These are phyloP conservation scores for Pythium rhizo-oryzae DNA, from an alignment of 352 stramenopile species.

Conservation along the genomic window DNA sequence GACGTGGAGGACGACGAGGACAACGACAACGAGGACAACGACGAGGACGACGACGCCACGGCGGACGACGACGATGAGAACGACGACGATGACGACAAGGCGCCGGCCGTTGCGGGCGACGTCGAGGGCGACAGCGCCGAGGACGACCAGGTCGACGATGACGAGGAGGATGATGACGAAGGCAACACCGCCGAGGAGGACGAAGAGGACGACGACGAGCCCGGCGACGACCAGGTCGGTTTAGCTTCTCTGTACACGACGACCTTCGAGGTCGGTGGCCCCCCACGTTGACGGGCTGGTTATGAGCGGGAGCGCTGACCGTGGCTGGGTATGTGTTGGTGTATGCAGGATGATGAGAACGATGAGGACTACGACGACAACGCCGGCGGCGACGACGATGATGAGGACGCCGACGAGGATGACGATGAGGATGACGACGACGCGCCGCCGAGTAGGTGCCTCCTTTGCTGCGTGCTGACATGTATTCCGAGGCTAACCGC, in stretches of 20 bases:
- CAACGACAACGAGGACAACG: slow-evolving; percentile 30
- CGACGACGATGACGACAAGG: slow-evolving; percentile 40
- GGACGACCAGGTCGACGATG: slow-evolving; percentile 37
- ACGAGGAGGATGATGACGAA: slow-evolving; percentile 36
- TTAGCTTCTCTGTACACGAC: slow-evolving; percentile 71
- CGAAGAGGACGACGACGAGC: slow-evolving; percentile 37
- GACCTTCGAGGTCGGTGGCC: slow-evolving; percentile 45
- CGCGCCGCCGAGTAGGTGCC: slow-evolving; percentile 45
- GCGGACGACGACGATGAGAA: slow-evolving; percentile 37
- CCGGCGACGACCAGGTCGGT: slow-evolving; percentile 48
- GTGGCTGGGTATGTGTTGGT: neutral
- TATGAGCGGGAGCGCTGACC: neutral
- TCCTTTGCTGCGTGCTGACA: neutral
- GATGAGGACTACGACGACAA: slow-evolving; percentile 45
- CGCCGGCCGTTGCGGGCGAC: slow-evolving; percentile 30
- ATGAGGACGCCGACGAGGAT: slow-evolving; percentile 32
- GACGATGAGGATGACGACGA: slow-evolving; percentile 52
- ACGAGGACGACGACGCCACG: slow-evolving; percentile 31
- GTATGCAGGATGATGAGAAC: slow-evolving; percentile 49
- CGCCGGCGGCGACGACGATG: slow-evolving; percentile 22
- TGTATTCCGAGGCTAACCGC: no score
- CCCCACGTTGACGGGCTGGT: neutral
- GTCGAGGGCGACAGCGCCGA: slow-evolving; percentile 41
- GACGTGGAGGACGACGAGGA: slow-evolving; percentile 31
- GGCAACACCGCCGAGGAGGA: slow-evolving; percentile 26